Evolutionary conservation across 2,329 filamentous ascomycete genomes (phyloP), one percentile per base, ranked within the genome.

Genomic region (Pseudogymnoascus sp.): DNA sequence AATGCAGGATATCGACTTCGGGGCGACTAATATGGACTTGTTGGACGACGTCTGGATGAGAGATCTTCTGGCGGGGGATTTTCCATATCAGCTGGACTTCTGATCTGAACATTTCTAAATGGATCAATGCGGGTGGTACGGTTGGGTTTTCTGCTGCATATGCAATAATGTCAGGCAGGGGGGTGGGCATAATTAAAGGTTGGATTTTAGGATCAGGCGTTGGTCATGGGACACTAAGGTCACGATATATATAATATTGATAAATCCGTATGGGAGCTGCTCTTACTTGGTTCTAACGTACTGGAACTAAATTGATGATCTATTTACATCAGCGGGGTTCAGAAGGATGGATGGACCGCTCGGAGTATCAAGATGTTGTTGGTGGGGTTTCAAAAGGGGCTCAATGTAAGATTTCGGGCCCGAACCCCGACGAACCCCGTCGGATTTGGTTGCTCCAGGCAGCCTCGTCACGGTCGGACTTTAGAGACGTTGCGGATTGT

Each of bases 41-140:
- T 32, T 18, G 47, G 47, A 54, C 9, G 47, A 54, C 25, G 28
- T 54, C 18, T 54, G 47, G 47, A 54, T 54, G 47, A 54, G 47
- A 54, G 47, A 54, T 54, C 47, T 54, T 54, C 47, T 54, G 32
- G 47, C 47, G 9, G 47, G 47, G n/a, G 47, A 54, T 32, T 54
- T 54, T 54, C 47, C 25, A 32, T 54, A 54, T 54, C 47, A 54
- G 25, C 47, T 54, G 28, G 47, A 54, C 28, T 54, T 54, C n/a
- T 54, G 7, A 54, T 32, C n/a, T 30, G 8, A 8, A 8, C 16
- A 18, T 30, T 16, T 6, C 5, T 25, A 9, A 16, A 50, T 28
- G n/a, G 14, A 30, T 47, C 16, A 50, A 50, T 30, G 4, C n/a
- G 25, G 43, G 11, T 50, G 25, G 25, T 16, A 50, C 16, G n/a